Conservation (phyloP, 345 rosid species). For the Cardiospermum halicacabum region DNA sequence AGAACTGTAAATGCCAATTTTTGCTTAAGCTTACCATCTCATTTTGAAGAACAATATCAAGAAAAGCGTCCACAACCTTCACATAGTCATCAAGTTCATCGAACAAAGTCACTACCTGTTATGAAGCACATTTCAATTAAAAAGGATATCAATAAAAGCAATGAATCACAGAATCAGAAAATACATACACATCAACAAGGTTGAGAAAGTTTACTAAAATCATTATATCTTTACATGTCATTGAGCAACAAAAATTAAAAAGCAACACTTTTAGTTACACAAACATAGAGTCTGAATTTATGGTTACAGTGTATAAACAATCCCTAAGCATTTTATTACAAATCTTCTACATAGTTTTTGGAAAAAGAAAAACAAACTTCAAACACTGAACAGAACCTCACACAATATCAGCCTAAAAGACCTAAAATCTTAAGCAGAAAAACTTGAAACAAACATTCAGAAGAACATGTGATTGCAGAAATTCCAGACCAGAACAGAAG, state of each 20-base stretch:
- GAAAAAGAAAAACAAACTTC: neutral
- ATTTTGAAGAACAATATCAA: slow-evolving; percentile 71
- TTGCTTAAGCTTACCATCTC: slow-evolving; percentile 49
- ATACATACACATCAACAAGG: neutral
- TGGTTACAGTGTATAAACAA: neutral
- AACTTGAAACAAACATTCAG: neutral
- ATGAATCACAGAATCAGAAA: neutral
- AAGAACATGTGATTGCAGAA: neutral
- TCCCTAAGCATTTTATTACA: neutral
- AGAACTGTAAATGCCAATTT: neutral
- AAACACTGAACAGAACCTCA: neutral
- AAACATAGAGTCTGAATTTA: neutral
- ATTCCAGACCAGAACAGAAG: slow-evolving; percentile 17
- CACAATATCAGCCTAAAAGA: neutral
- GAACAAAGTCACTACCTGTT: slow-evolving; percentile 53
- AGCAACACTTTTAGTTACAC: neutral
- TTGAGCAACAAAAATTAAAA: neutral
- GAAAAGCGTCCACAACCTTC: slow-evolving; percentile 72
- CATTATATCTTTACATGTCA: neutral
- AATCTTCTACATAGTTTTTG: neutral
- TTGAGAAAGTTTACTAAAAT: neutral
- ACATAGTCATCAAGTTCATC: slow-evolving; percentile 62
- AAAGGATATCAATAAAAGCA: neutral
- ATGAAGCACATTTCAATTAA: slow-evolving; percentile 7
- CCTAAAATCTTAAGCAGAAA: neutral